Conservation (phyloP, 768 basidiomycete species). For the Favolaschia claudopus region DNA sequence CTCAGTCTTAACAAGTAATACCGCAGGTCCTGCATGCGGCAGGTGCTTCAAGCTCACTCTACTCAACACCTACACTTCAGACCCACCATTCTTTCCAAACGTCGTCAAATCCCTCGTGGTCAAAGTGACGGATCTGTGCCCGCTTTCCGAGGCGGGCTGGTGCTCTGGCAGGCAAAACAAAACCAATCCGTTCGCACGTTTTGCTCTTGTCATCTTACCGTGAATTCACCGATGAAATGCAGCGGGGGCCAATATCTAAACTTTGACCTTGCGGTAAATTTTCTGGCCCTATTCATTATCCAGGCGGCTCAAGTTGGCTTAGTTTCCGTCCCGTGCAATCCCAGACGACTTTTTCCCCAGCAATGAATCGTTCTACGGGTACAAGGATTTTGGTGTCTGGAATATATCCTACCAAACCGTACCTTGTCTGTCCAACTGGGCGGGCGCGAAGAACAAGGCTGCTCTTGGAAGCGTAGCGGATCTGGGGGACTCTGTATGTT, state of each 20-base stretch:
- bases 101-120: slow-evolving; percentile 68
- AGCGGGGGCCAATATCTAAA: slow-evolving; percentile 78
- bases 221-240: neutral
- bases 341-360: slow-evolving; percentile 80
- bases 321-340: slow-evolving; percentile 77
- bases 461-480: slow-evolving; percentile 74
- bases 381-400: slow-evolving; percentile 86
- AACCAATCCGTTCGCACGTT: slow-evolving; percentile 61
- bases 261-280: slow-evolving; percentile 85
- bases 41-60: slow-evolving; percentile 82
- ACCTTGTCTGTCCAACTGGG: slow-evolving; percentile 68
- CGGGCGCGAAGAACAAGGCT: slow-evolving; percentile 60
- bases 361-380: slow-evolving; percentile 70
- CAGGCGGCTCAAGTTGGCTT: too few species aligned
- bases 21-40: slow-evolving; percentile 73
- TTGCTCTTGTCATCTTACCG: neutral
- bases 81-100: slow-evolving; percentile 75
- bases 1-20: too few species aligned
- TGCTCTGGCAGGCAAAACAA: slow-evolving; percentile 70
- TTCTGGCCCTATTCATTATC: too few species aligned
- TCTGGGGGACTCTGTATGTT: slow-evolving; percentile 69
- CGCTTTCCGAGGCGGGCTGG: slow-evolving; percentile 67
- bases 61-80: slow-evolving; percentile 67
- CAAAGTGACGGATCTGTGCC: slow-evolving; percentile 85
- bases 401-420: slow-evolving; percentile 76